Base-by-base conservation (phyloP, 2,329 filamentous ascomycete genomes). In the Fusarium algeriense region DNA sequence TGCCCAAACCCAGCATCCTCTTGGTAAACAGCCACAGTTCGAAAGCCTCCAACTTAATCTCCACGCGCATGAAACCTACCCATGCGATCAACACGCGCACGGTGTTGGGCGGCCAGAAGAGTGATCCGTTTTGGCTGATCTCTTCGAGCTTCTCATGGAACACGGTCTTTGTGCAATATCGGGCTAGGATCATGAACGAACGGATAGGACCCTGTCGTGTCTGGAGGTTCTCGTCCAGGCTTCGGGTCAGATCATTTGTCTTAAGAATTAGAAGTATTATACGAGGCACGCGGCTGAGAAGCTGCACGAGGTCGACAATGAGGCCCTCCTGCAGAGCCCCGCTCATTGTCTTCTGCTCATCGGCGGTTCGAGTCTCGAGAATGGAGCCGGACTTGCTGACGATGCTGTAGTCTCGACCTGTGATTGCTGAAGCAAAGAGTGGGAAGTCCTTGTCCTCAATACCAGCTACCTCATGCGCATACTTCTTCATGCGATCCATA, bases 201-300 rank as follows among this genome's bases (percentile, higher is more conserved):
- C 89, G 85, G 70, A 91, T 86, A 6, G 90, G 89, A 0, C 90
- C 90, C 68, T 89, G 87, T 10, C 88, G 86, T 1, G 93, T 96
- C 60, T 95, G 92, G 40, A 97, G 85, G 78, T 92, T 95, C 84
- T 99, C 96, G 79, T 99, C 96, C 20, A 99, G 87, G 75, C 92
- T 96, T 71, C 96, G 90, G 19, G 96, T 99, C 41, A 99, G 85
- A 82, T 99, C 96, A 80, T 99, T 99, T 5, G 96, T 99, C 84
- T 99, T 99, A 69, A 99, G 87, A 73, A 99, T 98, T 32, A 99
- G 85, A 15, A 99, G 86, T 59, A 99, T 97, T 71, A 99, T 93
- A 46, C 94, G 87, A 1, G 96, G 96, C 10, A 99, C 95, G 75
- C 93, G 90, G 50, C 94, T 93, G 8, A 99, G 88, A 73, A 99